A percentile compares a stretch with the other conserved stretches of the same genome.
Evolutionary conservation across 306 rosid genomes (phyloP).

Genomic region (Lablab purpureus): DNA sequence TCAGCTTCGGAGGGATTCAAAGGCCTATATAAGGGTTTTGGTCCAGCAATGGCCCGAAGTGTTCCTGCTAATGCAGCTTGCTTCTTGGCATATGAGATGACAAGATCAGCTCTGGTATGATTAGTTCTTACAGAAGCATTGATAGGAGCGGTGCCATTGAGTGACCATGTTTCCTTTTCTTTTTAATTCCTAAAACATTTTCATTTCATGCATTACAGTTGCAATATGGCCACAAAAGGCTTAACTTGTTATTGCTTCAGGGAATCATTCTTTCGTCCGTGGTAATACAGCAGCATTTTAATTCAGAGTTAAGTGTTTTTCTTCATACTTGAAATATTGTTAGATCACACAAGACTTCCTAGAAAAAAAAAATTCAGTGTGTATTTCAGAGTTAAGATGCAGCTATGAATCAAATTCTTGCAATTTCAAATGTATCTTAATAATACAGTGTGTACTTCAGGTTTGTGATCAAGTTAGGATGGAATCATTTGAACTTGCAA

Average conservation of each 20-base stretch:
- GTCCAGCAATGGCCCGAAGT: slow-evolving; percentile 93
- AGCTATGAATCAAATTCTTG: not conserved
- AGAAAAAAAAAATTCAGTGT: not conserved
- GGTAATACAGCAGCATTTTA: slow-evolving; percentile 7
- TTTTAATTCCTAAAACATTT: slow-evolving; percentile 1
- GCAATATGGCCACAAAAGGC: slow-evolving; percentile 35
- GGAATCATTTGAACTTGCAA: slow-evolving; percentile 35
- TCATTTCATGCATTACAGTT: slow-evolving; percentile 8
- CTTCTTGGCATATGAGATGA: slow-evolving; percentile 93
- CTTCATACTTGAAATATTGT: slow-evolving; percentile 4
- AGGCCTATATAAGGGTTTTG: slow-evolving; percentile 94
- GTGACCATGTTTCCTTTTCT: slow-evolving; percentile 12
- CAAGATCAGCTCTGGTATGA: slow-evolving; percentile 84
- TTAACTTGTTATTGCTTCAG: slow-evolving; percentile 20
- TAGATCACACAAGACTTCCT: not conserved
- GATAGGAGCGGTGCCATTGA: slow-evolving; percentile 25
- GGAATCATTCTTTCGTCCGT: slow-evolving; percentile 43
- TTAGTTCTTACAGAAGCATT: slow-evolving; percentile 13
- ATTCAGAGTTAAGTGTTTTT: not conserved
- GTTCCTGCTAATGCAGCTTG: slow-evolving; percentile 97
- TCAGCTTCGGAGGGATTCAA: slow-evolving; percentile 73
- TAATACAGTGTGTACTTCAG: not conserved
- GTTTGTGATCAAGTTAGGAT: not conserved
- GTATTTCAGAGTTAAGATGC: not conserved
- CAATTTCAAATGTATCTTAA: not conserved